phyloP scores from a whole-genome alignment of 208 protist species.

The Leishmania guyanensis region DNA sequence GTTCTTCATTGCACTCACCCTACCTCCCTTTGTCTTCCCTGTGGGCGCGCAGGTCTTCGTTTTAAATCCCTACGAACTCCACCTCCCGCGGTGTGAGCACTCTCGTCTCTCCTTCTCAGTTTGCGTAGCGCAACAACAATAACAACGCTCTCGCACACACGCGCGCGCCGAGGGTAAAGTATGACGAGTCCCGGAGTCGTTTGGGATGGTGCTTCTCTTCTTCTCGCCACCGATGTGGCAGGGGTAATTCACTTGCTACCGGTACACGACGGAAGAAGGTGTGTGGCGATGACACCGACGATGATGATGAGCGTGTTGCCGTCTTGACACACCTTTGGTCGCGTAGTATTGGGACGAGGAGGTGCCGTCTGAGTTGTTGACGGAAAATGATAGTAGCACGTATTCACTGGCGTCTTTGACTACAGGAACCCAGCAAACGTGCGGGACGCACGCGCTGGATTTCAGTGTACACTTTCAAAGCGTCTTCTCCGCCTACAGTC shows the following conservation, averaged over 20 bases:
- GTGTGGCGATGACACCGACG: not conserved
- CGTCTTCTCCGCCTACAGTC: conserved; percentile 5
- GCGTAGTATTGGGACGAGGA: not conserved
- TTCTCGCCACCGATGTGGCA: conserved; percentile 18
- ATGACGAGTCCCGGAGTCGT: not conserved
- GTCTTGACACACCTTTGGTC: conserved; percentile 16
- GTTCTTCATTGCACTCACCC: not conserved
- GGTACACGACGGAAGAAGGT: conserved; percentile 7
- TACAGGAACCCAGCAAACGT: not conserved
- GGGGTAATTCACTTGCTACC: conserved; percentile 30
- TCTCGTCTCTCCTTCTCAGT: not conserved
- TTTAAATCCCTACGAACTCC: not conserved
- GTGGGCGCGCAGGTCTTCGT: not conserved
- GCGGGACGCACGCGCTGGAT: not conserved
- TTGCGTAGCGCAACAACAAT: not conserved
- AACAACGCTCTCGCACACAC: no score
- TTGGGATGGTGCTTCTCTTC: not conserved
- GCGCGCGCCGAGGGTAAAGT: not conserved
- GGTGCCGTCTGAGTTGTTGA: not conserved
- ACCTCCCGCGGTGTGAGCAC: not conserved
- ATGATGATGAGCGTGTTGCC: not conserved
- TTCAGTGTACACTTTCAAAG: conserved; percentile 26
- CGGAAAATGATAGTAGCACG: not conserved
- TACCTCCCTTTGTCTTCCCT: not conserved
- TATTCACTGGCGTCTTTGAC: not conserved